A percentile compares a stretch with the other conserved stretches of the same genome.
phyloP scores from a whole-genome alignment of 768 basidiomycete species.

The Mycena filopes region DNA sequence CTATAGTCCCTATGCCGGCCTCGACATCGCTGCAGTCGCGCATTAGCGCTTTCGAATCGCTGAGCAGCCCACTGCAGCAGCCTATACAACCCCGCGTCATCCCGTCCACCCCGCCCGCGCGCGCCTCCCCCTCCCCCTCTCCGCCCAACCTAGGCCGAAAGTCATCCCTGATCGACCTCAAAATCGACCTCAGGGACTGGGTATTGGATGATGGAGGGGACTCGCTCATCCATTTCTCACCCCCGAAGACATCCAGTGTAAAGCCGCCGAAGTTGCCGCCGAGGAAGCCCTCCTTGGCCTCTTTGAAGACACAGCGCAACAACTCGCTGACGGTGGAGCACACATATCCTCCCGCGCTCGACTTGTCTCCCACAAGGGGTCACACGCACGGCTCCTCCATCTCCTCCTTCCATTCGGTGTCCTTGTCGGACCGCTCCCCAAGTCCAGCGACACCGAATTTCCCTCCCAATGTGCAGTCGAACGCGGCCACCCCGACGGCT shows the following conservation, averaged over 20 bases:
- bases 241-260: slow-evolving; percentile 44
- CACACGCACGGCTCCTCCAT: slow-evolving; percentile 75
- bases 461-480: too few relatives aligned
- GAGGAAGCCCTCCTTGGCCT: slow-evolving; percentile 66
- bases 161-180: slow-evolving; percentile 75
- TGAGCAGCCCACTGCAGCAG: slow-evolving; percentile 43
- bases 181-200: slow-evolving; percentile 80
- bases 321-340: slow-evolving; percentile 69
- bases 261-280: slow-evolving; percentile 72
- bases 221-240: slow-evolving; percentile 68
- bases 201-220: slow-evolving; percentile 68
- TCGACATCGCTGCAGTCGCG: slow-evolving; percentile 60
- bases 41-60: slow-evolving; percentile 73
- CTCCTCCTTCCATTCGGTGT: slow-evolving; percentile 87
- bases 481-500: not conserved
- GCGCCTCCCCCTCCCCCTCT: slow-evolving; percentile 59
- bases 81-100: slow-evolving; percentile 54
- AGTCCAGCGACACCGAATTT: slow-evolving; percentile 35
- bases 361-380: slow-evolving; percentile 47
- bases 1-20: too few relatives aligned
- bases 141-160: slow-evolving; percentile 61
- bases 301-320: slow-evolving; percentile 54
- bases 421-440: slow-evolving; percentile 73
- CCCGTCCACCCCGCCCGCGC: slow-evolving; percentile 46
- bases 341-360: slow-evolving; percentile 62